phyloP scores from a whole-genome alignment of 768 basidiomycete genomes.

The Auricularia heimuer region DNA sequence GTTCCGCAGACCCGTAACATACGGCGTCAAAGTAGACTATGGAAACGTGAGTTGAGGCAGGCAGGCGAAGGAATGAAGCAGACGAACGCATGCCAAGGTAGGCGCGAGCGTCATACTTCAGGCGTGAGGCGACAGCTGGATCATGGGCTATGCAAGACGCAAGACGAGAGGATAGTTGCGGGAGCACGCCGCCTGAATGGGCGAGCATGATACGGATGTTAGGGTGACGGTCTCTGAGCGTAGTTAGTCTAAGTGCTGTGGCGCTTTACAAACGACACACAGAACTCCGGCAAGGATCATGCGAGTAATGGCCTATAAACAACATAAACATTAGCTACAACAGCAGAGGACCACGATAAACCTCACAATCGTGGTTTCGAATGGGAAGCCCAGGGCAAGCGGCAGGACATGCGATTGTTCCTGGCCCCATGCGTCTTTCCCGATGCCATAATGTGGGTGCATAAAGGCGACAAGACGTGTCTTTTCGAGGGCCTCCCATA shows the following conservation, averaged over 20 bases:
- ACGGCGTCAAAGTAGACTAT: constrained; percentile 78
- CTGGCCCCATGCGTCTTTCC: constrained; percentile 61
- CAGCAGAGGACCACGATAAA: constrained; percentile 6
- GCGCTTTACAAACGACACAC: constrained; percentile 30
- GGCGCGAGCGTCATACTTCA: constrained; percentile 74
- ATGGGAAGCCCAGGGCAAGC: constrained; percentile 79
- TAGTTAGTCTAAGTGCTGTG: constrained; percentile 65
- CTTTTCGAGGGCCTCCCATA: constrained; percentile 70
- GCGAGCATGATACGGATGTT: constrained; percentile 68
- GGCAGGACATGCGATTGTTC: constrained; percentile 84
- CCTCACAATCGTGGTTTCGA: constrained; percentile 78
- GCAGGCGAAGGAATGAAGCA: not conserved
- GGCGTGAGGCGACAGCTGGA: constrained; percentile 61
- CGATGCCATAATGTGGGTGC: constrained; percentile 82
- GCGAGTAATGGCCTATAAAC: not conserved
- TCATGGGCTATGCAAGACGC: constrained; percentile 82
- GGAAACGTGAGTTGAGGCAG: constrained; percentile 28
- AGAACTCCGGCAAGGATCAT: not conserved
- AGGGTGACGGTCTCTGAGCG: constrained; percentile 69
- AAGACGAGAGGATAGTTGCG: constrained; percentile 74
- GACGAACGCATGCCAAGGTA: constrained; percentile 29
- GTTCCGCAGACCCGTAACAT: constrained; percentile 80
- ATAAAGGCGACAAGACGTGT: constrained; percentile 69
- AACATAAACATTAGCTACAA: not conserved
- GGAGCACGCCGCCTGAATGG: constrained; percentile 79